A percentile compares a stretch with the other conserved stretches of the same genome.
These are phyloP conservation scores for Chytridium lagenaria DNA, from an alignment of 371 early-diverging fungal genomes.

Conservation along the genomic window DNA sequence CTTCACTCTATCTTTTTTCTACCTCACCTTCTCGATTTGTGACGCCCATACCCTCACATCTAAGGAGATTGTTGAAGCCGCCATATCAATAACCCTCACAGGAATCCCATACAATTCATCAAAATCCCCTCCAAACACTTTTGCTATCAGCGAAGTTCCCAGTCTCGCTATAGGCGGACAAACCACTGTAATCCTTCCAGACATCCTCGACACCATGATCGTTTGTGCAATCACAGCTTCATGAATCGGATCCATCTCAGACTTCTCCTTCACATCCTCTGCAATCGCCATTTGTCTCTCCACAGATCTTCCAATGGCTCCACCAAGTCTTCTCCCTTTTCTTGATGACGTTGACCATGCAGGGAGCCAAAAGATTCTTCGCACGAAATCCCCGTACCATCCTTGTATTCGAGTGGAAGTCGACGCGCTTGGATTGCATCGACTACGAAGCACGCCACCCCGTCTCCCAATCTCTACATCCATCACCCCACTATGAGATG, in stretches of 20 bases:
- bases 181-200: slow-evolving; percentile 9
- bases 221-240: neutral
- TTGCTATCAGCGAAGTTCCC: slow-evolving; percentile 15
- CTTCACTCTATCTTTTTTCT: neutral
- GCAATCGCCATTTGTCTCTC: neutral
- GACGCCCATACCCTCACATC: slow-evolving; percentile 32
- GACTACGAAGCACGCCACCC: neutral
- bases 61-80: slow-evolving; percentile 1
- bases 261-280: neutral
- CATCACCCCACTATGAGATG: neutral
- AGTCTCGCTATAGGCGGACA: slow-evolving; percentile 4
- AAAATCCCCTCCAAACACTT: slow-evolving; percentile 21
- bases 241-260: neutral
- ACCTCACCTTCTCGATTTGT: slow-evolving; percentile 20
- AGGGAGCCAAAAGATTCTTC: neutral
- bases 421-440: too few species aligned
- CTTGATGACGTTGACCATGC: neutral
- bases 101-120: neutral
- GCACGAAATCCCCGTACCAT: neutral
- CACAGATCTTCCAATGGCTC: neutral
- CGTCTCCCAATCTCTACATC: neutral
- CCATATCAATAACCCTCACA: slow-evolving; percentile 17
- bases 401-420: too few species aligned
- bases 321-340: neutral
- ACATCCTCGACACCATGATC: neutral